Conservation (phyloP, 2,329 filamentous ascomycete genomes). For the Colletotrichum siamense region DNA sequence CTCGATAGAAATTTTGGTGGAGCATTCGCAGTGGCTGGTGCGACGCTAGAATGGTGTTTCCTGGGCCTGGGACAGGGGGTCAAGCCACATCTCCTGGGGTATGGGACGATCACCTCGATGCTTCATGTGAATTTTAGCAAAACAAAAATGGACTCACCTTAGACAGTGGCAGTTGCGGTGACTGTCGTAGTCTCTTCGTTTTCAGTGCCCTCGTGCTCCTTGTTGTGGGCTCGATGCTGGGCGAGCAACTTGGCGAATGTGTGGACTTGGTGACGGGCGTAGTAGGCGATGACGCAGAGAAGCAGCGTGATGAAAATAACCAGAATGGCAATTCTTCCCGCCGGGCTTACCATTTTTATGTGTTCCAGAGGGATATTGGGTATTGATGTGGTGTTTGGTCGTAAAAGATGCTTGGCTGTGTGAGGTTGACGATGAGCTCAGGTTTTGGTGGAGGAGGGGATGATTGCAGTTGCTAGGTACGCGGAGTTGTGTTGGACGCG, state of each 20-base stretch:
- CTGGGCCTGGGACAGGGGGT: not conserved
- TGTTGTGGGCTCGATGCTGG: not conserved
- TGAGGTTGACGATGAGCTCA: not conserved
- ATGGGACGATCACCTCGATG: not conserved
- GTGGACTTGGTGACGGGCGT: conserved; percentile 32
- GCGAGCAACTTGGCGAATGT: conserved; percentile 29
- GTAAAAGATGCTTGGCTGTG: not conserved
- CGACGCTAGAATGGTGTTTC: not conserved
- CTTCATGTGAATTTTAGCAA: not conserved
- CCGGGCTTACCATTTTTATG: conserved; percentile 29
- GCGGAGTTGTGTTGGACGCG: not conserved
- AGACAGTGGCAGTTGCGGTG: not conserved
- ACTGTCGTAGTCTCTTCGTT: not conserved
- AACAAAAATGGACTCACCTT: not conserved
- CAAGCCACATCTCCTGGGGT: conserved; percentile 17
- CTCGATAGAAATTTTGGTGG: conserved; percentile 20
- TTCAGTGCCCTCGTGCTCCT: not conserved
- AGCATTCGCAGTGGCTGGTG: conserved; percentile 19
- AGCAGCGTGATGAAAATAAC: conserved; percentile 35
- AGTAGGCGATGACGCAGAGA: conserved; percentile 33
- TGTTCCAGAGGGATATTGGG: not conserved
- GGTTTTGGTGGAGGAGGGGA: not conserved
- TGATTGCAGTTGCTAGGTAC: not conserved
- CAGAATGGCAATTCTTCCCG: conserved; percentile 35
- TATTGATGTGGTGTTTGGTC: not conserved